These are phyloP conservation scores for Cladorrhinum sp. DNA, from an alignment of 2,329 filamentous ascomycete species.

Conservation along the genomic window DNA sequence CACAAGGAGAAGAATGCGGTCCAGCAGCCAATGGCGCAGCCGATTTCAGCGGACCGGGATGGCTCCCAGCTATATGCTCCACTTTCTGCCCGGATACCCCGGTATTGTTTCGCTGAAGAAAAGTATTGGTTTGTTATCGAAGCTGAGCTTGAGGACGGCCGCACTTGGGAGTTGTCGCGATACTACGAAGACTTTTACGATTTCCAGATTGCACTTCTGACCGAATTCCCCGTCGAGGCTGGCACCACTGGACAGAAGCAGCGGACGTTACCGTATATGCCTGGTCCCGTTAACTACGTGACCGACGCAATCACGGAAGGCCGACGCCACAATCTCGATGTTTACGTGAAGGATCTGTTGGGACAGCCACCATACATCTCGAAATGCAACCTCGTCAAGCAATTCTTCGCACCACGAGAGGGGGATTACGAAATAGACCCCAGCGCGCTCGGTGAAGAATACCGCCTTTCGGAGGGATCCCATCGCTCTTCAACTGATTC, in stretches of 20 bases:
- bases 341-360: constrained; percentile 91
- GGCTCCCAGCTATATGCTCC: constrained; percentile 66
- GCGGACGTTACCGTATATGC: constrained; percentile 92
- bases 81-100: constrained; percentile 77
- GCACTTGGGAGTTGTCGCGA: constrained; percentile 87
- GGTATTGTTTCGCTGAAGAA: constrained; percentile 93
- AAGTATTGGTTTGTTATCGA: constrained; percentile 99
- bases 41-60: background rate
- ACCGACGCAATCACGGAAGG: constrained; percentile 97
- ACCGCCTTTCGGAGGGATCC: constrained; percentile 69
- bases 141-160: constrained; percentile 82
- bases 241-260: constrained; percentile 78
- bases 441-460: constrained; percentile 61
- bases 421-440: constrained; percentile 92
- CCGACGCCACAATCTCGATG: constrained; percentile 85
- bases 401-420: constrained; percentile 85
- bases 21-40: constrained; percentile 40
- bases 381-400: constrained; percentile 76
- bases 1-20: constrained; percentile 38
- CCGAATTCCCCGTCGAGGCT: constrained; percentile 87
- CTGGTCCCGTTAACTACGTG: constrained; percentile 93
- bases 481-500: constrained; percentile 65
- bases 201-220: constrained; percentile 92
- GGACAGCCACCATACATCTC: constrained; percentile 81
- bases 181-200: constrained; percentile 99